These are phyloP conservation scores for Candida quercuum DNA, from an alignment of 805 yeast genomes.

Conservation along the genomic window DNA sequence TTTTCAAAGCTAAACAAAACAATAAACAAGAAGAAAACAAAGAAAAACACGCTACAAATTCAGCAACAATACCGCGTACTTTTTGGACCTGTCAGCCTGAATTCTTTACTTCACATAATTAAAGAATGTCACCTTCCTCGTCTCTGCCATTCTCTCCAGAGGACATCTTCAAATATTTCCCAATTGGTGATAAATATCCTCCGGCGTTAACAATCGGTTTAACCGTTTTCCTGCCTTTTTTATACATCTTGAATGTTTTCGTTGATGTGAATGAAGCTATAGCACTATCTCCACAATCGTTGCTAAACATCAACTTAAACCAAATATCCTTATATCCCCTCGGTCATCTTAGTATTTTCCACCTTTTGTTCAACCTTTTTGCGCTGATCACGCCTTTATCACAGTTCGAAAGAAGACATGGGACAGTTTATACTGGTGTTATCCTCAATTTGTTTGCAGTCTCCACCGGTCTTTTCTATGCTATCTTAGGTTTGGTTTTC, in stretches of 20 bases:
- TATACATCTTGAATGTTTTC: constrained; percentile 34
- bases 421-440: constrained; percentile 82
- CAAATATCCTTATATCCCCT: constrained; percentile 61
- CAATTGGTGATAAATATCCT: constrained; percentile 26
- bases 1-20: too few relatives aligned
- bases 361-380: constrained; percentile 53
- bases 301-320: constrained; percentile 37
- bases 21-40: background rate
- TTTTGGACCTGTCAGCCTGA: background rate
- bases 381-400: constrained; percentile 56
- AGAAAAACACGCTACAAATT: too few relatives aligned
- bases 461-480: constrained; percentile 43
- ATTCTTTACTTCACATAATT: background rate
- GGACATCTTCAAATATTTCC: constrained; percentile 1
- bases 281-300: constrained; percentile 50
- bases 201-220: constrained; percentile 66
- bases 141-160: background rate
- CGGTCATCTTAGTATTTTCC: constrained; percentile 57
- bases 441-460: constrained; percentile 70
- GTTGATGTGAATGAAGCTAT: constrained; percentile 32
- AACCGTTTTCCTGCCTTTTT: constrained; percentile 43
- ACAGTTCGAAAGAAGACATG: constrained; percentile 65
- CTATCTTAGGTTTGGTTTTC: constrained; percentile 30
- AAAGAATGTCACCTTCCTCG: background rate
- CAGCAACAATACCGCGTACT: too few relatives aligned